A percentile compares a stretch with the other conserved stretches of the same genome.
Evolutionary conservation across 768 basidiomycete genomes (phyloP).

Genomic region (Boletus fagicola): DNA sequence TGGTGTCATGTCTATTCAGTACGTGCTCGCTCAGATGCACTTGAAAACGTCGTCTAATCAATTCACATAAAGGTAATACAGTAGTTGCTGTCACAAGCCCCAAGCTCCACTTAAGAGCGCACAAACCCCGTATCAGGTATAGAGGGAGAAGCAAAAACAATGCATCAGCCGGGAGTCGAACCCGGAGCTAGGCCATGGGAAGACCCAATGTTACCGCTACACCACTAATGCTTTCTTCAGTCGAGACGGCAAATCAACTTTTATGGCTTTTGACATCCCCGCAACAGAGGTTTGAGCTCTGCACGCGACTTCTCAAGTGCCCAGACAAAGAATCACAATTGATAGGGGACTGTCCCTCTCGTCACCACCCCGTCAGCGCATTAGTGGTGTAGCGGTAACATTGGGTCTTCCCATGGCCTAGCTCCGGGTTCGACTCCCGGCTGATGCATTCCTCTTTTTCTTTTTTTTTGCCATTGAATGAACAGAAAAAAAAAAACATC

Average conservation of each 20-base stretch:
- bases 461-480: too few species aligned
- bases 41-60: neutral
- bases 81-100: neutral
- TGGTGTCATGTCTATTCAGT: neutral
- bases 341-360: neutral
- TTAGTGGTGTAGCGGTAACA: constrained; percentile 80
- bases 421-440: constrained; percentile 63
- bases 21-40: neutral
- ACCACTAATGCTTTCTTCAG: constrained; percentile 44
- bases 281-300: too few species aligned
- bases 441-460: constrained; percentile 35
- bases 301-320: too few species aligned
- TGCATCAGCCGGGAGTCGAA: constrained; percentile 60
- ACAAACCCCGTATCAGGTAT: too few species aligned
- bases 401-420: constrained; percentile 81
- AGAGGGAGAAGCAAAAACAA: neutral
- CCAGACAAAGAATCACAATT: too few species aligned
- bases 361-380: constrained; percentile 17
- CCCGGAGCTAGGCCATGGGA: constrained; percentile 70
- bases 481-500: too few species aligned
- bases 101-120: neutral
- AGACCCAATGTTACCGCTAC: constrained; percentile 88
- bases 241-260: neutral
- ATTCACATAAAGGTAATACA: neutral
- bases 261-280: too few species aligned